A percentile compares a stretch with the other conserved stretches of the same genome.
Evolutionary conservation across 495 filamentous ascomycete genomes (phyloP).

Genomic region (Immersiella caudata): DNA sequence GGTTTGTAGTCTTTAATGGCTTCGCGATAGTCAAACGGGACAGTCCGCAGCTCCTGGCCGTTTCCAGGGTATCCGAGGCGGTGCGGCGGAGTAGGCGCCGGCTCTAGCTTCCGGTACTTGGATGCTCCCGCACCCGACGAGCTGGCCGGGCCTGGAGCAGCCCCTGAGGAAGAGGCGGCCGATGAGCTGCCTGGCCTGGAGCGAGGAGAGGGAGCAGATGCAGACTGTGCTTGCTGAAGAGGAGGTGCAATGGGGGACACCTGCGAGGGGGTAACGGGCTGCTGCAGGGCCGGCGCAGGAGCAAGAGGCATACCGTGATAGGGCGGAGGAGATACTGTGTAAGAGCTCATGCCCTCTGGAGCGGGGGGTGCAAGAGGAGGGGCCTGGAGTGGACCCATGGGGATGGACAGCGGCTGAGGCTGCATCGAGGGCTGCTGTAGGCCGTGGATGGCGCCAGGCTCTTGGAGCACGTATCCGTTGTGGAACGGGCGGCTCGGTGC

Average conservation of each 20-base stretch:
- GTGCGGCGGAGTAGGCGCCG: conserved; percentile 51
- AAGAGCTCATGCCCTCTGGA: conserved; percentile 24
- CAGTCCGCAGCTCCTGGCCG: conserved; percentile 48
- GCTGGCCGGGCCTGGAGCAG: conserved; percentile 21
- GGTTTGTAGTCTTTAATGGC: conserved; percentile 51
- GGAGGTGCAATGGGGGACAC: conserved; percentile 6
- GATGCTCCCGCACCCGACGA: conserved; percentile 17
- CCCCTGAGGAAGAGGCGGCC: conserved; percentile 27
- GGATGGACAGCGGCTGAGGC: conserved; percentile 16
- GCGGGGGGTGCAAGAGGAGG: conserved; percentile 9
- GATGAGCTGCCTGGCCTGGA: conserved; percentile 34
- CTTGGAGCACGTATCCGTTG: conserved; percentile 41
- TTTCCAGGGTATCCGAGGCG: conserved; percentile 43
- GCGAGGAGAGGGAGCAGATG: conserved; percentile 15
- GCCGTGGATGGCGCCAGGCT: conserved; percentile 27
- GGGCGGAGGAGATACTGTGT: conserved; percentile 24
- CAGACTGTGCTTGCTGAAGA: background rate
- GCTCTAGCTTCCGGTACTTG: conserved; percentile 53
- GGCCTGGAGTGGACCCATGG: conserved; percentile 18
- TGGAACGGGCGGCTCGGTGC: conserved; percentile 45
- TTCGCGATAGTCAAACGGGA: conserved; percentile 53
- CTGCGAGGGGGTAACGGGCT: conserved; percentile 21
- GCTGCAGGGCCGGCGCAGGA: conserved; percentile 12
- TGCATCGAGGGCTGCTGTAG: conserved; percentile 30
- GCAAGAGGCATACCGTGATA: conserved; percentile 15